Evolutionary conservation across 1,139 yeast species (phyloP).

Genomic region (Pichia cactophila): DNA sequence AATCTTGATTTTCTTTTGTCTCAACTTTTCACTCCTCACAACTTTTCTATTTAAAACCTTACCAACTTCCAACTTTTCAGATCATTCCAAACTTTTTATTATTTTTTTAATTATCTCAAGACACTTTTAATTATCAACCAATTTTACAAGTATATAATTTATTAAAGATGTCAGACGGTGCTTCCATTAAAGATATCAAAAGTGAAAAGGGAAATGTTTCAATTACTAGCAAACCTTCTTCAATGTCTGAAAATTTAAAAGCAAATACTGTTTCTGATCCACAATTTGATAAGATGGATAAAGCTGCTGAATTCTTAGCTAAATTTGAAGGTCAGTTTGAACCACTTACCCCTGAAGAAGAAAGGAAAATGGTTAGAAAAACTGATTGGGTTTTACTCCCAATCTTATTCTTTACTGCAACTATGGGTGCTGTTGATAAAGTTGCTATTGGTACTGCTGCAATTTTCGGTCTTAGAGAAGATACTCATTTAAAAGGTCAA

Average conservation of each 20-base stretch:
- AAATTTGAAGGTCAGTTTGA: constrained; percentile 22
- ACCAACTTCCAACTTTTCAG: neutral
- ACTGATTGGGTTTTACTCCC: constrained; percentile 34
- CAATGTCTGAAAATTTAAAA: neutral
- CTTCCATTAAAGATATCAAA: neutral
- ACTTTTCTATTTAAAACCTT: neutral
- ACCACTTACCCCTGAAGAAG: constrained; percentile 21
- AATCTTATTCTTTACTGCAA: constrained; percentile 24
- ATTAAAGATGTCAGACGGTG: neutral
- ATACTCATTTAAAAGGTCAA: constrained; percentile 32
- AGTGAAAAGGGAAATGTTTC: neutral
- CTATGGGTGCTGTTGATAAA: constrained; percentile 40
- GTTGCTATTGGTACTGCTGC: constrained; percentile 38
- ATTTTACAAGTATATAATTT: neutral
- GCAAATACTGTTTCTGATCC: neutral
- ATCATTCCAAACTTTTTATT: neutral
- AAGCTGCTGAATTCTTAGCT: neutral
- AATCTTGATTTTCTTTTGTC: neutral
- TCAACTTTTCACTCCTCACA: neutral
- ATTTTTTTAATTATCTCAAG: neutral
- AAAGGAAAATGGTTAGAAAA: constrained; percentile 24
- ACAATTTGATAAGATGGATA: constrained; percentile 3
- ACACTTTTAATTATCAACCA: neutral
- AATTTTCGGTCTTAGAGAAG: constrained; percentile 35
- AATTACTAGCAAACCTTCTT: neutral